phyloP scores from a whole-genome alignment of 148 eudicot species.

The Chenopodium album region DNA sequence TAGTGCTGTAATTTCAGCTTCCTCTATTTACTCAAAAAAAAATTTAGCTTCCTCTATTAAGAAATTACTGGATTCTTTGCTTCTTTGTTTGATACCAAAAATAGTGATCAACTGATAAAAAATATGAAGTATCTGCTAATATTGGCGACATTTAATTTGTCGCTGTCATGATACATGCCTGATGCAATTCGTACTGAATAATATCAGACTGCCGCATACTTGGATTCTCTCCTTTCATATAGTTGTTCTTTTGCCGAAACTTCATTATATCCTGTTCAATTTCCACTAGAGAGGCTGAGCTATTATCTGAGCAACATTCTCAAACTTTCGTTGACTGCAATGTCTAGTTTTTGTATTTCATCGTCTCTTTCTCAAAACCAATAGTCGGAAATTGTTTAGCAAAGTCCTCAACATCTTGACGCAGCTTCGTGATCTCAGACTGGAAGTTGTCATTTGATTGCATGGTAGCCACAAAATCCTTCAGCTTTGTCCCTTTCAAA shows the following conservation, averaged over 20 bases:
- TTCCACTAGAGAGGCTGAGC: not conserved
- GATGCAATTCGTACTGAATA: not conserved
- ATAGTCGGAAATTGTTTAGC: conserved; percentile 98
- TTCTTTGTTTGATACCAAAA: not conserved
- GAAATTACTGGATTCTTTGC: not conserved
- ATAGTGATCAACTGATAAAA: not conserved
- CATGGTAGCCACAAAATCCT: conserved; percentile 84
- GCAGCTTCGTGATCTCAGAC: conserved; percentile 77
- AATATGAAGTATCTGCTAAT: not conserved
- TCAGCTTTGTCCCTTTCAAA: conserved; percentile 77
- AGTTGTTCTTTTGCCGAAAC: not conserved
- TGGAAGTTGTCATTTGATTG: conserved; percentile 55
- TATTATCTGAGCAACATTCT: not conserved
- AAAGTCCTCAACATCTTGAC: conserved; percentile 77
- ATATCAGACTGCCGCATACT: not conserved
- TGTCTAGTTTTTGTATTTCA: conserved; percentile 82
- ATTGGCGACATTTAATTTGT: not conserved
- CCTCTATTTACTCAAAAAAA: not conserved
- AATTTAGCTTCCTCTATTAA: not conserved
- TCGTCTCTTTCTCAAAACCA: conserved; percentile 92
- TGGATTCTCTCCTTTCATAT: not conserved
- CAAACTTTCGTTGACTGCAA: not conserved
- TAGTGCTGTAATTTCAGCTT: not conserved
- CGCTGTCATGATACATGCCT: not conserved
- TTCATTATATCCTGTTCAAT: not conserved